Conservation (phyloP, 768 basidiomycete species). For the Trametes cubensis region DNA sequence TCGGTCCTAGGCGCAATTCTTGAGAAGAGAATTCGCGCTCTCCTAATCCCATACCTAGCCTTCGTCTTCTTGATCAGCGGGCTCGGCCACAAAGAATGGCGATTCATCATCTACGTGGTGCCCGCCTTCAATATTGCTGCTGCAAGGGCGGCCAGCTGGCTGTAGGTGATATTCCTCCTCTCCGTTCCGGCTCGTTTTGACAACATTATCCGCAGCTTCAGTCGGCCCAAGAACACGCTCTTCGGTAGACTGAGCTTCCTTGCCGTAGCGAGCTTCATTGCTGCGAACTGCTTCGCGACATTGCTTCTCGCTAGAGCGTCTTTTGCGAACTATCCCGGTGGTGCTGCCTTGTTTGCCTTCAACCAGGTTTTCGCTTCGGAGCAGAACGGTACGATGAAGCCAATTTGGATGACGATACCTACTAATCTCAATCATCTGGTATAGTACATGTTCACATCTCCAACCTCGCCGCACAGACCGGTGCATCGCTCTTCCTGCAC, state of each 20-base stretch:
- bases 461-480: conserved; percentile 86
- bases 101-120: conserved; percentile 88
- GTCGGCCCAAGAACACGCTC: conserved; percentile 50
- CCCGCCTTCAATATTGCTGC: conserved; percentile 82
- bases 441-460: conserved; percentile 75
- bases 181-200: not conserved
- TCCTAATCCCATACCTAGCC: conserved; percentile 52
- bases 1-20: conserved; percentile 52
- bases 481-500: conserved; percentile 87
- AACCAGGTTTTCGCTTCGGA: conserved; percentile 52
- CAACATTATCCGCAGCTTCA: conserved; percentile 40
- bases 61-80: conserved; percentile 70
- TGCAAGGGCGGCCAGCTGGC: conserved; percentile 59
- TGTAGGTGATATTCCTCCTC: conserved; percentile 52
- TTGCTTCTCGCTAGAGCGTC: conserved; percentile 59
- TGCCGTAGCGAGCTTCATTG: conserved; percentile 49
- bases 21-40: conserved; percentile 52
- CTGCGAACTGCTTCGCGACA: conserved; percentile 57
- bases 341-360: conserved; percentile 64
- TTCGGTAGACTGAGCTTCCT: conserved; percentile 51
- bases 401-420: not conserved
- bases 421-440: not conserved
- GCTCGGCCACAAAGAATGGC: conserved; percentile 96
- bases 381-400: conserved; percentile 33
- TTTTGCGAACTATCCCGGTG: conserved; percentile 87